These are phyloP conservation scores for Sistotremastrum suecicum DNA, from an alignment of 768 basidiomycete species.

Conservation along the genomic window DNA sequence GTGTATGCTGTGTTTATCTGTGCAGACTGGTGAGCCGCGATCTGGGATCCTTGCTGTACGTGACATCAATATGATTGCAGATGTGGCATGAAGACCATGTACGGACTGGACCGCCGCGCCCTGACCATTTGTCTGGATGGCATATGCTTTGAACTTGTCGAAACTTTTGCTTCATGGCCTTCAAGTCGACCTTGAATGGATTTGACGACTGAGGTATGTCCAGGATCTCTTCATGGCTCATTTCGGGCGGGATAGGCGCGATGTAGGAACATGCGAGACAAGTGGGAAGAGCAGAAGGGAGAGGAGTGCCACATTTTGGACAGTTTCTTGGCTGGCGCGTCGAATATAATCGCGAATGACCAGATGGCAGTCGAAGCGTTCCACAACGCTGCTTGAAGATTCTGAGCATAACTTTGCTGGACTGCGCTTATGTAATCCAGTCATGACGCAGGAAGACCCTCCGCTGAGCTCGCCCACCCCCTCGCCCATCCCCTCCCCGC, in stretches of 20 bases:
- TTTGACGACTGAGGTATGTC: conserved; percentile 46
- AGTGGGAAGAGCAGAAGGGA: conserved; percentile 57
- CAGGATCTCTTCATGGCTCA: conserved; percentile 57
- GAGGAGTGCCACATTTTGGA: conserved; percentile 43
- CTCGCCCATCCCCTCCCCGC: too few species aligned
- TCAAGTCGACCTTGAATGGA: conserved; percentile 55
- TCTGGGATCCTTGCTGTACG: conserved; percentile 35
- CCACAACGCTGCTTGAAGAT: too few species aligned
- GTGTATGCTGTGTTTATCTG: conserved; percentile 75
- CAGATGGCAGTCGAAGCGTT: too few species aligned
- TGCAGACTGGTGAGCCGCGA: conserved; percentile 57
- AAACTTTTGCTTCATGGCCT: conserved; percentile 49
- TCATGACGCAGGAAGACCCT: too few species aligned
- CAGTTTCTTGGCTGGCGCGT: conserved; percentile 22
- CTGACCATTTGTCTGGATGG: conserved; percentile 81
- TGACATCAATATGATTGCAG: neutral
- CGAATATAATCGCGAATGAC: neutral
- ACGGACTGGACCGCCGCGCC: conserved; percentile 37
- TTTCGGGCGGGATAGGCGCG: conserved; percentile 35
- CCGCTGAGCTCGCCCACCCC: too few species aligned
- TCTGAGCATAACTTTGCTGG: too few species aligned
- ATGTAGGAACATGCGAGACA: conserved; percentile 65
- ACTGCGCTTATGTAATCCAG: too few species aligned
- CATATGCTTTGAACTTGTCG: conserved; percentile 58
- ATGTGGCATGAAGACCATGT: conserved; percentile 2